These are phyloP conservation scores for Oryza longistaminata DNA, from an alignment of 176 grass and related monocot genomes.

Conservation along the genomic window DNA sequence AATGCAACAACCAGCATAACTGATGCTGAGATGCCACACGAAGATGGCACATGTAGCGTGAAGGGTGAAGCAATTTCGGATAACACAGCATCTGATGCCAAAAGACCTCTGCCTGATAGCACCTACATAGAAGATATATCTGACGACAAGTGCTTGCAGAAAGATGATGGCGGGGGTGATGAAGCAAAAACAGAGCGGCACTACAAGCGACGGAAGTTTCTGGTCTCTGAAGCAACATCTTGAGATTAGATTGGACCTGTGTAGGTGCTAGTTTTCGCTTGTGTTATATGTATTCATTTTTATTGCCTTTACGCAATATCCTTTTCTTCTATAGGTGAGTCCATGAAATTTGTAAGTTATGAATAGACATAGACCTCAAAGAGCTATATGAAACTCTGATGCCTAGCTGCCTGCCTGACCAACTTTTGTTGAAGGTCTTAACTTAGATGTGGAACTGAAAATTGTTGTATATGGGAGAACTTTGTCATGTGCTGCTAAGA, in stretches of 20 bases:
- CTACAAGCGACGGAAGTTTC: conserved; percentile 71
- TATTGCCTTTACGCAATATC: not conserved
- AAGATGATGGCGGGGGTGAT: conserved; percentile 18
- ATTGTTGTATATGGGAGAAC: not conserved
- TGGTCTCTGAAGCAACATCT: not conserved
- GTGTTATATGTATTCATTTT: not conserved
- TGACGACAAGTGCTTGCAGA: conserved; percentile 35
- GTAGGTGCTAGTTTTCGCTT: conserved; percentile 7
- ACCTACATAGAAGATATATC: not conserved
- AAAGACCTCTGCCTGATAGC: conserved; percentile 20
- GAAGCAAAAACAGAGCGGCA: conserved; percentile 40
- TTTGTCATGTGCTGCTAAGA: not conserved
- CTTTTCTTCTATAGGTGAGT: not conserved
- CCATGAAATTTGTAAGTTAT: too few relatives aligned
- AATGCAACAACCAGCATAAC: not conserved
- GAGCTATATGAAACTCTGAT: not conserved
- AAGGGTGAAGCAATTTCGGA: not conserved
- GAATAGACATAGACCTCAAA: not conserved
- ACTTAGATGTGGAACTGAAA: not conserved
- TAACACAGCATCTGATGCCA: conserved; percentile 11
- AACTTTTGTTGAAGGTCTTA: not conserved
- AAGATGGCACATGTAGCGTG: conserved; percentile 3
- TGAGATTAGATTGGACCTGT: conserved; percentile 16
- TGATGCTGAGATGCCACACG: conserved; percentile 14
- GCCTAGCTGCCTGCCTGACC: not conserved